Percentiles rank a stretch among this genome's conserved stretches.
phyloP scores from a whole-genome alignment of 768 basidiomycete species.

The Rhodotorula paludigena region DNA sequence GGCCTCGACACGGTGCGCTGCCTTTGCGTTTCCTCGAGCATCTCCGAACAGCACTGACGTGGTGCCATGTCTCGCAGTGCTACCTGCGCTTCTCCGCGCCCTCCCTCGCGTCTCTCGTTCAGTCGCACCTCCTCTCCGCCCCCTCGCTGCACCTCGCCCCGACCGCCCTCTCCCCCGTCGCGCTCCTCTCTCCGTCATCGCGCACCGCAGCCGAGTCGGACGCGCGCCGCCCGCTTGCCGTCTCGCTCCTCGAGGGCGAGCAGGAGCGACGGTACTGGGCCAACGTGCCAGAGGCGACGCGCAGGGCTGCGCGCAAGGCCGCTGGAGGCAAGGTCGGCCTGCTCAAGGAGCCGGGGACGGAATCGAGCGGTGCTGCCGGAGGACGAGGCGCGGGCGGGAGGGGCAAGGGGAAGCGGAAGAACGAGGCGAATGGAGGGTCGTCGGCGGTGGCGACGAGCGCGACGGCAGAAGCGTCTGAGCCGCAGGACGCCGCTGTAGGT shows the following conservation, averaged over 20 bases:
- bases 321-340: conserved; percentile 18
- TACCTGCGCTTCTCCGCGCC: conserved; percentile 27
- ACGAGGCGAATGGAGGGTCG: not conserved
- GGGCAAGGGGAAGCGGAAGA: not conserved
- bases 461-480: not conserved
- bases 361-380: not conserved
- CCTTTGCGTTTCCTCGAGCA: not conserved
- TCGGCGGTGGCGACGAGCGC: not conserved
- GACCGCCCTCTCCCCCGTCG: conserved; percentile 1
- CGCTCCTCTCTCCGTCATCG: not conserved
- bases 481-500: not conserved
- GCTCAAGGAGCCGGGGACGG: conserved; percentile 15
- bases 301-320: conserved; percentile 14
- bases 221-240: conserved; percentile 16
- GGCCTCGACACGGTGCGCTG: conserved; percentile 17
- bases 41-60: not conserved
- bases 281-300: conserved; percentile 20
- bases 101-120: not conserved
- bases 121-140: not conserved
- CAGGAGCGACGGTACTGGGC: conserved; percentile 27
- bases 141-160: conserved; percentile 12
- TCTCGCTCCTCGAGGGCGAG: conserved; percentile 8
- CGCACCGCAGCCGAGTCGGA: conserved; percentile 1
- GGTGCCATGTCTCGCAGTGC: conserved; percentile 1
- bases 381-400: not conserved